Conservation (phyloP, 2,329 filamentous ascomycete genomes). For the Penicillium sclerotiorum region DNA sequence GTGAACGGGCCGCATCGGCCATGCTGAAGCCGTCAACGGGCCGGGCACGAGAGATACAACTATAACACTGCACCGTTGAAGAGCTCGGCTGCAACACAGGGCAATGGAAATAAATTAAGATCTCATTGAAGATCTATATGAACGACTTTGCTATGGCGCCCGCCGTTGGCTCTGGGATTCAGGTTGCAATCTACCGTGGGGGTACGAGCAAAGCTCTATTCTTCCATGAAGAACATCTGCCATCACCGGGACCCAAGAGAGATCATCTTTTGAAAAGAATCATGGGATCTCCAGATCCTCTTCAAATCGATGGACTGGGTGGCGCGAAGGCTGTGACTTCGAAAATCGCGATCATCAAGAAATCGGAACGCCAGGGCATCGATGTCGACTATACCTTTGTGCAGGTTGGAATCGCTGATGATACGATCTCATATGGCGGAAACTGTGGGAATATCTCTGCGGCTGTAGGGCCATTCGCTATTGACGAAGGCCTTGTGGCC, state of each 20-base stretch:
- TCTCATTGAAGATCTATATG: too few species aligned
- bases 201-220: conserved; percentile 71
- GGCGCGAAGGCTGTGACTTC: conserved; percentile 69
- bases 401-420: conserved; percentile 65
- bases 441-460: conserved; percentile 78
- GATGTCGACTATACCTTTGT: conserved; percentile 74
- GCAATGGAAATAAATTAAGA: too few species aligned
- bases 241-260: conserved; percentile 51
- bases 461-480: conserved; percentile 66
- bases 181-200: conserved; percentile 67
- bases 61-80: too few species aligned
- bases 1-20: too few species aligned
- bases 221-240: conserved; percentile 58
- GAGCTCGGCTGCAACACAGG: too few species aligned
- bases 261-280: conserved; percentile 58
- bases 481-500: conserved; percentile 43
- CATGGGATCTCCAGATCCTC: conserved; percentile 67
- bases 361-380: conserved; percentile 50
- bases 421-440: conserved; percentile 64
- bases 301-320: conserved; percentile 73
- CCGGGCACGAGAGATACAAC: neutral
- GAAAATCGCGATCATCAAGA: conserved; percentile 69
- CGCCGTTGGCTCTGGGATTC: too few species aligned
- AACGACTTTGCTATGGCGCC: too few species aligned
- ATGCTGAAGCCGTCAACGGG: neutral